Evolutionary conservation across 345 rosid species (phyloP).

Genomic region (Brassica nigra): DNA sequence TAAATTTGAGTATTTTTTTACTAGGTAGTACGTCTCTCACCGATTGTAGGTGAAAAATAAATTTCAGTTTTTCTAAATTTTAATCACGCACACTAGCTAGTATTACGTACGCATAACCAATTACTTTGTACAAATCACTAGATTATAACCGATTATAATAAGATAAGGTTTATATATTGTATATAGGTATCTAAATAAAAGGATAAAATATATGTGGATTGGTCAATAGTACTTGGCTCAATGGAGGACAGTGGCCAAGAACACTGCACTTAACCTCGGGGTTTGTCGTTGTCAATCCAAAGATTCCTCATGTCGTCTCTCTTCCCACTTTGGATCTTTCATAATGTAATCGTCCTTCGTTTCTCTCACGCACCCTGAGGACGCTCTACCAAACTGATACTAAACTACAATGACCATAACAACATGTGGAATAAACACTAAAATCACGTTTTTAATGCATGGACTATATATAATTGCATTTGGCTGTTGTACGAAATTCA

Average conservation of each 20-base stretch:
- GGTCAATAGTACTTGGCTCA: conserved; percentile 38
- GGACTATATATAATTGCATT: background rate
- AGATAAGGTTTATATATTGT: background rate
- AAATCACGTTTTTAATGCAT: background rate
- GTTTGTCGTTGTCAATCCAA: conserved; percentile 42
- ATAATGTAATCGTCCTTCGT: background rate
- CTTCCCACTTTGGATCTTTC: background rate
- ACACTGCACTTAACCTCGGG: conserved; percentile 41
- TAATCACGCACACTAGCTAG: background rate
- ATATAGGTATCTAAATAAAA: conserved; percentile 6
- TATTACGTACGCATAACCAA: background rate
- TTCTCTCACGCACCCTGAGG: background rate
- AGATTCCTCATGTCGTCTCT: conserved; percentile 22
- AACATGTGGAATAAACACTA: background rate
- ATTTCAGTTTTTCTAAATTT: background rate
- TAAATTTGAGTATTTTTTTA: background rate
- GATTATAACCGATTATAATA: background rate
- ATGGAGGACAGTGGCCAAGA: conserved; percentile 29
- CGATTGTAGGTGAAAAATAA: background rate
- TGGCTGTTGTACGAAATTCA: background rate
- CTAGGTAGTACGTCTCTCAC: background rate
- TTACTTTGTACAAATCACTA: background rate
- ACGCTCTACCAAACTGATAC: conserved; percentile 7
- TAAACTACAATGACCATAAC: background rate
- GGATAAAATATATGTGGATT: background rate